Percentiles rank a stretch among this genome's conserved stretches.
phyloP scores from a whole-genome alignment of 176 grass and related monocot genomes.

The Dendrocalamus sinicus region DNA sequence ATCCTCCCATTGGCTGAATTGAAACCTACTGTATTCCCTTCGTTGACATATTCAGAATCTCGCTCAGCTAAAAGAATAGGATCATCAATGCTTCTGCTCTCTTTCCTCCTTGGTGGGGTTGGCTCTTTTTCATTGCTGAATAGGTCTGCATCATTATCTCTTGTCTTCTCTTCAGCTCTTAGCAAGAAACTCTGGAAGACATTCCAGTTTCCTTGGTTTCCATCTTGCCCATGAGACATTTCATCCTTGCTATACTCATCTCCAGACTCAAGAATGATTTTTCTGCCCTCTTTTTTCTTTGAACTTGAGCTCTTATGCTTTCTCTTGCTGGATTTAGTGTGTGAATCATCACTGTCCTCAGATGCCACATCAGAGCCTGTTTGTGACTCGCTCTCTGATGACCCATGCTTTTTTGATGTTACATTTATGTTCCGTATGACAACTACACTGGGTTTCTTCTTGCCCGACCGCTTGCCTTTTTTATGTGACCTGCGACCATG shows the following conservation, averaged over 20 bases:
- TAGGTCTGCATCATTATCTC: constrained; percentile 59
- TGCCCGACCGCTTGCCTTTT: constrained; percentile 51
- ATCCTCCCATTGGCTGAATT: constrained; percentile 61
- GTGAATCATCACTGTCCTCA: constrained; percentile 54
- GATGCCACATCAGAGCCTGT: constrained; percentile 58
- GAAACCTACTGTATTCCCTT: constrained; percentile 49
- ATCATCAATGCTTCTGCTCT: constrained; percentile 58
- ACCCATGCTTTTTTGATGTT: constrained; percentile 67
- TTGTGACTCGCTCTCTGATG: constrained; percentile 58
- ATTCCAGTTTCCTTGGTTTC: constrained; percentile 89
- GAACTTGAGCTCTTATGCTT: constrained; percentile 62
- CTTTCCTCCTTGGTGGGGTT: constrained; percentile 49
- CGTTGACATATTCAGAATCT: constrained; percentile 55
- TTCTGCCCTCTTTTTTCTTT: constrained; percentile 65
- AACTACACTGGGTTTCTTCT: constrained; percentile 78
- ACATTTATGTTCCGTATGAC: constrained; percentile 89
- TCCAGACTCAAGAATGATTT: constrained; percentile 53
- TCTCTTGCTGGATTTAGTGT: constrained; percentile 49
- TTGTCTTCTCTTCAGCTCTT: constrained; percentile 70
- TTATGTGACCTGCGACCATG: constrained; percentile 72
- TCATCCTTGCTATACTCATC: constrained; percentile 53
- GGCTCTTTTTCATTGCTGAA: constrained; percentile 65
- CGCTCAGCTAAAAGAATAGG: constrained; percentile 61
- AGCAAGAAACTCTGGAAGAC: constrained; percentile 83
- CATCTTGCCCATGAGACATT: constrained; percentile 52